Percentiles rank a stretch among this genome's conserved stretches.
Conservation (phyloP, 805 yeast species). For the Zygosaccharomyces siamensis region DNA sequence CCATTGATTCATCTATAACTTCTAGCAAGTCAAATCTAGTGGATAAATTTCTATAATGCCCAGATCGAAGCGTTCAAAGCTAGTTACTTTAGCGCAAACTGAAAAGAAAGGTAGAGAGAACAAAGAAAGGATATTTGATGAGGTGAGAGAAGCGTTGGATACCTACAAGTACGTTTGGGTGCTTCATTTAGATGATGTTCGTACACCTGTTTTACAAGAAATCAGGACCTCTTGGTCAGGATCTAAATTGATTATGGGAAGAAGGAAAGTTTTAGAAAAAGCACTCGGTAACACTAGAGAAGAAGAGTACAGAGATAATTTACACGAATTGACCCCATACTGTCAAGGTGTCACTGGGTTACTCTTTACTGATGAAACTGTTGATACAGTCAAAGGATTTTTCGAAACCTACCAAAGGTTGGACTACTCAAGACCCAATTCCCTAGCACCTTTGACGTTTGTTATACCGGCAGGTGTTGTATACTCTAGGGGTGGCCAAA, state of each 20-base stretch:
- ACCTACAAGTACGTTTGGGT: slow-evolving; percentile 77
- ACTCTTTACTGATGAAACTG: slow-evolving; percentile 82
- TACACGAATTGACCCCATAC: slow-evolving; percentile 60
- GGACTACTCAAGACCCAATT: slow-evolving; percentile 88
- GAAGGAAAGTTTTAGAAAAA: slow-evolving; percentile 86
- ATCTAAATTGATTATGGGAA: slow-evolving; percentile 83
- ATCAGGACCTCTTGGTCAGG: slow-evolving; percentile 92
- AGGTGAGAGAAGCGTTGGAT: slow-evolving; percentile 78
- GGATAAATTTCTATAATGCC: slow-evolving; percentile 58
- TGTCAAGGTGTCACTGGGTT: slow-evolving; percentile 81
- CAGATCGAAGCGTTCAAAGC: slow-evolving; percentile 93
- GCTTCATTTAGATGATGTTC: slow-evolving; percentile 80
- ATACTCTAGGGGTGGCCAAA: slow-evolving; percentile 93
- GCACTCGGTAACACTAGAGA: slow-evolving; percentile 85
- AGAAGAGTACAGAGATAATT: slow-evolving; percentile 84
- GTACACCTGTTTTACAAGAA: slow-evolving; percentile 93
- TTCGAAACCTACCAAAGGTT: slow-evolving; percentile 70
- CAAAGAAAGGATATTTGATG: slow-evolving; percentile 87
- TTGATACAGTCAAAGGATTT: slow-evolving; percentile 85
- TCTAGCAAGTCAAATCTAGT: neutral
- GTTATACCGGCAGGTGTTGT: slow-evolving; percentile 85
- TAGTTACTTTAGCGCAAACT: slow-evolving; percentile 91
- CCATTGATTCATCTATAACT: neutral
- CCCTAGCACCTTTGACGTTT: slow-evolving; percentile 76
- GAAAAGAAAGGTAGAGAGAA: slow-evolving; percentile 93